Evolutionary conservation across 192 early-diverging fungal species (phyloP), one percentile per base, ranked within the genome.

Genomic region (Mortierella antarctica): DNA sequence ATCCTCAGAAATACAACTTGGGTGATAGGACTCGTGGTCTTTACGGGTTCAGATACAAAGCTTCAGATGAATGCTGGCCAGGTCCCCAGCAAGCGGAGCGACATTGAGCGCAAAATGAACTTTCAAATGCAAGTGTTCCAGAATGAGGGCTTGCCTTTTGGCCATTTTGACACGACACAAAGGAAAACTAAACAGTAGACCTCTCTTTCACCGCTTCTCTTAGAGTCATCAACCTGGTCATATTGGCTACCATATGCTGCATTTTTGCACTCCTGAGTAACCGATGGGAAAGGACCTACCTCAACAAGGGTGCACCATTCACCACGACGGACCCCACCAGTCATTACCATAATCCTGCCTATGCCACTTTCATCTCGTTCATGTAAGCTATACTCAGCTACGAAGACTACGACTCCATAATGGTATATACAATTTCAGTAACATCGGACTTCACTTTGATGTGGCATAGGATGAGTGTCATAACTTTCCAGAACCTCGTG

Each of bases 31-130:
- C 60, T 92, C 18, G 92, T 90, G 2, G 60, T 92, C 23, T 94
- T 89, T 84, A 94, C 92, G 42, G 94, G 94, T 14, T 65, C 82
- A 61, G 93, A 95, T 47, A 93, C 92, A 14, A 94, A 94, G 71
- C 89, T 95, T 51, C 87, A 92, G 84, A 68, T 93, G 47, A 95
- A 95, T 66, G 91, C 91, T 10, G 91, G 93, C 23, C 75, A 78
- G 70, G 92, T 92, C 5, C 92, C 92, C 13, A 87, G 82, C 51
- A 94, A 93, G 67, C 86, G 90, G 31, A 87, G 86, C 62, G 76
- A 85, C 58, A 91, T 94, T 55, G 93, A 94, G 63, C 82, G 86
- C 56, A 84, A 89, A 71, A 89, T 95, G 72, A 95, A 94, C 73
- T 87, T 89, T 18, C 90, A 92, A 61, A 86, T 91, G 65, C 84